Conservation (phyloP, 495 filamentous ascomycete genomes). For the Astrothelium subdiscretum region DNA sequence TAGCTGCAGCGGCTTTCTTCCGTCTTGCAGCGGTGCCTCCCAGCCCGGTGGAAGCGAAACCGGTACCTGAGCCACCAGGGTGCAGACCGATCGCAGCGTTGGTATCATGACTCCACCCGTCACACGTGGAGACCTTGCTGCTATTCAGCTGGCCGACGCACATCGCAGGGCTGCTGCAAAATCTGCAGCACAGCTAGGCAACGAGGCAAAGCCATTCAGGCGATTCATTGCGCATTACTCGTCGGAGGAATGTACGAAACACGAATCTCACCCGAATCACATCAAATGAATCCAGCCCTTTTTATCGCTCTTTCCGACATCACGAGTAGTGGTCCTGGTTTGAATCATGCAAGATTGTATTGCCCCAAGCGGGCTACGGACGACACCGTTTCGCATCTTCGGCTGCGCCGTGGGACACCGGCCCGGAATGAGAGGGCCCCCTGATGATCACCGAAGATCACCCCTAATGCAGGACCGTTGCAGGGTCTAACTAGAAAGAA, state of each 20-base stretch:
- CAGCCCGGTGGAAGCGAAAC: constrained; percentile 1
- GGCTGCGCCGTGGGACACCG: not conserved
- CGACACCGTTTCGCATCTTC: not conserved
- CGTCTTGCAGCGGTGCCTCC: not conserved
- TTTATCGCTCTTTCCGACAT: not conserved
- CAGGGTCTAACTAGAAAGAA: constrained; percentile 1
- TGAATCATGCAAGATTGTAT: not conserved
- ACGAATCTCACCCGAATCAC: not conserved
- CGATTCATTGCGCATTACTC: not conserved
- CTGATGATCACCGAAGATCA: not conserved
- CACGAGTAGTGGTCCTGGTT: not conserved
- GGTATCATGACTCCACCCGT: not conserved
- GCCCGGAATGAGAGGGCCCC: not conserved
- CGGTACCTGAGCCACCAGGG: not conserved
- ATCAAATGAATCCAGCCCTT: not conserved
- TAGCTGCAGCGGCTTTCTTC: not conserved
- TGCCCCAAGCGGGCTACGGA: not conserved
- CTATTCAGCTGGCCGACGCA: not conserved
- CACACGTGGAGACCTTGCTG: constrained; percentile 1
- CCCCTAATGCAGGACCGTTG: constrained; percentile 2
- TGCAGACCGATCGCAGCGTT: not conserved
- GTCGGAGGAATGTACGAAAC: no score
- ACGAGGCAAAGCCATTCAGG: not conserved
- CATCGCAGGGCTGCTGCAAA: not conserved
- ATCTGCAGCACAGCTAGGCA: not conserved